Base-by-base conservation (phyloP, 1,284 basidiomycete species). In the Stereum hirsutum region DNA sequence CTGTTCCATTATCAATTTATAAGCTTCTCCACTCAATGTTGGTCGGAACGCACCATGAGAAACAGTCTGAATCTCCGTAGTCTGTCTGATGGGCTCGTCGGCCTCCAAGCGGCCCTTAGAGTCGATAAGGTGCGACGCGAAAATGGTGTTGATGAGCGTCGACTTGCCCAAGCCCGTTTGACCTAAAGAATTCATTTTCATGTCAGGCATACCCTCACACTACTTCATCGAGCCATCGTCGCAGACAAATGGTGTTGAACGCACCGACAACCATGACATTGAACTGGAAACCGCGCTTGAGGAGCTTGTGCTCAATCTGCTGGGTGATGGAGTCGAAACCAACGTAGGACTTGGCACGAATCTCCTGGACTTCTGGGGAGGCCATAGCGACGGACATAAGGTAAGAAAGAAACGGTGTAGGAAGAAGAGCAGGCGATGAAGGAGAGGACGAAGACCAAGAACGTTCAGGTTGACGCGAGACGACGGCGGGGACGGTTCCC, bases 271-370 rank as follows among this genome's bases (percentile, higher is more conserved):
- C 86, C 63, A 96, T 95, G 51, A 94, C 85, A 63, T 99, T 99
- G 80, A 99, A 98, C 71, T 96, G 89, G 75, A 97, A 98, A 49
- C 94, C 95, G 54, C 95, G 85, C 73, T 98, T 98, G 69, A 99
- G 80, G 56, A 98, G 84, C 78, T 98, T 99, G 74, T 93, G 88
- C 75, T 99, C 95, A 60, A 99, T 97, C 69, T 98, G 95, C 61
- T 85, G 81, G 43, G 95, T 96, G 68, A 98, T 95, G 54, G 85
- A 85, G 74, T 94, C 90, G 69, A 94, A 94, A 62, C 90, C 91
- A 64, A 94, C 90, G 62, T 94, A 93, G 42, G 87, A 81, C 49
- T 85, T 72, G 39, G 90, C 89, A 53, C 82, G 80, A 54, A 93
- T 90, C 70, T 92, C 90, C 60, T 89, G 84, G 47, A 59, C 59